A percentile compares a stretch with the other conserved stretches of the same genome.
These are phyloP conservation scores for Capsella rubella DNA, from an alignment of 441 rosid genomes.

Conservation along the genomic window DNA sequence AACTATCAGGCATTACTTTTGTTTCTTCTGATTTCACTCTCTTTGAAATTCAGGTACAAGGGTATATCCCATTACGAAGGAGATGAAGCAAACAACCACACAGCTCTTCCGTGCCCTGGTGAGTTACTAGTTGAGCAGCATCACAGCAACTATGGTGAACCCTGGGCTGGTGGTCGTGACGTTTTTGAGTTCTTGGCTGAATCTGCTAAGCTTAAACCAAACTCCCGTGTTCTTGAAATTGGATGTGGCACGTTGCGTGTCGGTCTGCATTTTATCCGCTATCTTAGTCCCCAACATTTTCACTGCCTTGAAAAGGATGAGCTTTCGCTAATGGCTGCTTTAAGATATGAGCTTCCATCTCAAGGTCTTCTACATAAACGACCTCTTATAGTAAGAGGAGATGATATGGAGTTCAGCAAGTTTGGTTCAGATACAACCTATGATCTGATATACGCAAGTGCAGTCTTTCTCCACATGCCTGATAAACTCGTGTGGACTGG, in stretches of 20 bases:
- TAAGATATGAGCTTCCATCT: conserved; percentile 93
- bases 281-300: conserved; percentile 62
- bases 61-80: conserved; percentile 94
- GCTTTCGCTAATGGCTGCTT: conserved; percentile 95
- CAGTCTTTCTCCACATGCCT: conserved; percentile 98
- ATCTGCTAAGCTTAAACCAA: conserved; percentile 59
- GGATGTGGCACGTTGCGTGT: conserved; percentile 98
- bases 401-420: conserved; percentile 86
- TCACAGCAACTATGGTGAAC: conserved; percentile 97
- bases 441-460: conserved; percentile 94
- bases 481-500: conserved; percentile 95
- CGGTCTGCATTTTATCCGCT: conserved; percentile 88
- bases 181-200: conserved; percentile 92
- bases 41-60: conserved; percentile 64
- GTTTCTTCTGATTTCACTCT: conserved; percentile 7
- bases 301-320: conserved; percentile 95
- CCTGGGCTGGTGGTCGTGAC: conserved; percentile 98
- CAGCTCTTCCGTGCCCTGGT: conserved; percentile 88
- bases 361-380: conserved; percentile 90
- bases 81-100: conserved; percentile 67
- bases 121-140: conserved; percentile 98
- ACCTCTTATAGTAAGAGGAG: conserved; percentile 80
- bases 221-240: conserved; percentile 80
- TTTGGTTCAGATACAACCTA: conserved; percentile 67
- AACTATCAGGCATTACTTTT: conserved; percentile 10